phyloP scores from a whole-genome alignment of 192 early-diverging fungal species.

The Rhizophagus sp. region DNA sequence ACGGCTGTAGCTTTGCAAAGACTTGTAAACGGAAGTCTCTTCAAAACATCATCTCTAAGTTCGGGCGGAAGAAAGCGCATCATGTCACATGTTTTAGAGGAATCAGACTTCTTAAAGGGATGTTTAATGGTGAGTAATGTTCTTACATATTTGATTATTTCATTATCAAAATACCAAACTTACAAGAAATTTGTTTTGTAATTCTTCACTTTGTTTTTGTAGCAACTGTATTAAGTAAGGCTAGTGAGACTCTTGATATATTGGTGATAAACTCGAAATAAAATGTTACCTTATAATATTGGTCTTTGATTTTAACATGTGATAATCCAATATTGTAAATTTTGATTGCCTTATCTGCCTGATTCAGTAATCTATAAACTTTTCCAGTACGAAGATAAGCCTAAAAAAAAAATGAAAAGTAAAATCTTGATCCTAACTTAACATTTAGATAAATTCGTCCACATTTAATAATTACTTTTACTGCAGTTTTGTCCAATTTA shows the following conservation, averaged over 20 bases:
- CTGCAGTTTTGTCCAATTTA: conserved; percentile 15
- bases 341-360: background rate
- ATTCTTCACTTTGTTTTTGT: background rate
- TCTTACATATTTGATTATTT: background rate
- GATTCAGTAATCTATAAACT: background rate
- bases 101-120: background rate
- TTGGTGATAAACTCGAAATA: background rate
- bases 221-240: background rate
- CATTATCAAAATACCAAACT: background rate
- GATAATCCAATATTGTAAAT: background rate
- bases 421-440: background rate
- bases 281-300: background rate
- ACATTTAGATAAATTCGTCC: background rate
- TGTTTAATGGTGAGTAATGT: background rate
- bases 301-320: background rate
- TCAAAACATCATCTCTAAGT: background rate
- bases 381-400: conserved; percentile 18
- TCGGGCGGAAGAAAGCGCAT: background rate
- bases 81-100: background rate
- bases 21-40: background rate
- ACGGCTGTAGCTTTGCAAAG: background rate
- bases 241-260: background rate
- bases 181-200: background rate
- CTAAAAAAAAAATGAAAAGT: background rate
- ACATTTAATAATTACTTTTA: conserved; percentile 14